Conservation (phyloP, 2,329 filamentous ascomycete species). For the Xylaria sp. region DNA sequence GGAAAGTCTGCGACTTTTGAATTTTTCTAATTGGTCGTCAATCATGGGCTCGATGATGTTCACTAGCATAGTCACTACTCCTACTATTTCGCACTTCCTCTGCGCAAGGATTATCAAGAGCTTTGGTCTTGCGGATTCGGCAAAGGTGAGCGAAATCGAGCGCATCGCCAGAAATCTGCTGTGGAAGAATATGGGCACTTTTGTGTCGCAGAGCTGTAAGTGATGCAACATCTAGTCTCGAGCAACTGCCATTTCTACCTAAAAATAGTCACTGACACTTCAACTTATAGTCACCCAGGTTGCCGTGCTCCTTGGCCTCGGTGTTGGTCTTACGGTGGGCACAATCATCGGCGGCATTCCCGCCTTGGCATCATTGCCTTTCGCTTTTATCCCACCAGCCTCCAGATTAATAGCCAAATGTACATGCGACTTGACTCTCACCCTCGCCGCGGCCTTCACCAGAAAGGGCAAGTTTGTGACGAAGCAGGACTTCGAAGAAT, state of each 20-base stretch:
- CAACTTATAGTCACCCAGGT: conserved; percentile 30
- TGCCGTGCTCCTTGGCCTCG: conserved; percentile 34
- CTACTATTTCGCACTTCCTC: conserved; percentile 42
- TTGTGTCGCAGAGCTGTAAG: conserved; percentile 41
- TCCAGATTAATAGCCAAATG: conserved; percentile 40
- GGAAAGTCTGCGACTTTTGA: conserved; percentile 38
- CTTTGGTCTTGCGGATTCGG: conserved; percentile 40
- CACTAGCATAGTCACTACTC: conserved; percentile 37
- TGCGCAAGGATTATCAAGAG: conserved; percentile 42
- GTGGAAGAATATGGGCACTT: conserved; percentile 42
- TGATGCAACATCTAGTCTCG: not conserved
- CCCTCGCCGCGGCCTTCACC: conserved; percentile 38
- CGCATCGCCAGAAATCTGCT: conserved; percentile 37
- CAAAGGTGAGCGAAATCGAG: conserved; percentile 40
- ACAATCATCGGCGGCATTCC: conserved; percentile 44
- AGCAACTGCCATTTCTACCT: not conserved
- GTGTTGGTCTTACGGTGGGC: conserved; percentile 38
- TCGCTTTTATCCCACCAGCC: conserved; percentile 39
- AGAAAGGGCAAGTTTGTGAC: conserved; percentile 40
- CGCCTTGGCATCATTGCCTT: conserved; percentile 37
- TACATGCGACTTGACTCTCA: conserved; percentile 41
- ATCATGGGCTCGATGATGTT: conserved; percentile 37
- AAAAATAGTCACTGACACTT: conserved; percentile 12
- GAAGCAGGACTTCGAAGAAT: conserved; percentile 39
- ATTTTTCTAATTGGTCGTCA: conserved; percentile 39